phyloP scores from a whole-genome alignment of 805 yeast species.

The Trichomonascus vanleenenianus region DNA sequence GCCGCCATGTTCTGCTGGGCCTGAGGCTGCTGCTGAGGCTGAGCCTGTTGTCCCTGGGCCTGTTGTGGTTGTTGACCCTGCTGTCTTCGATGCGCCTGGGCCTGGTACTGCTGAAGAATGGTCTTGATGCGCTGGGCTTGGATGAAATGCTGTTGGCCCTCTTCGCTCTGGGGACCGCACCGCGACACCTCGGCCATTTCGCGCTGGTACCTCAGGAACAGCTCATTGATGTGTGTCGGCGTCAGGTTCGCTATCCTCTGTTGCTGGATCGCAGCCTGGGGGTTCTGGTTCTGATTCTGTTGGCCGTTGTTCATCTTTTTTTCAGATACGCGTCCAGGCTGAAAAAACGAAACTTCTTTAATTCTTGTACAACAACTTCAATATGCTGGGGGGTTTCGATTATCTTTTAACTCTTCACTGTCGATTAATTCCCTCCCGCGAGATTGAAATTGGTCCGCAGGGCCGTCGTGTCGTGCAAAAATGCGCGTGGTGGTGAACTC shows the following conservation, averaged over 20 bases:
- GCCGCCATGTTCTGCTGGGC: conserved; percentile 7
- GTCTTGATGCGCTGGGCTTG: conserved; percentile 26
- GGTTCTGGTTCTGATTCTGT: background rate
- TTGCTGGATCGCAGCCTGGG: background rate
- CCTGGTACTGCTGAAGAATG: conserved; percentile 19
- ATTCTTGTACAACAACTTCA: too few relatives aligned
- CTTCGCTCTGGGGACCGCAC: conserved; percentile 23
- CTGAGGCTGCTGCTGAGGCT: conserved; percentile 6
- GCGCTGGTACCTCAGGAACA: conserved; percentile 25
- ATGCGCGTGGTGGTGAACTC: too few relatives aligned
- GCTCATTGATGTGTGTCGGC: conserved; percentile 22
- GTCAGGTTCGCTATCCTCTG: conserved; percentile 6
- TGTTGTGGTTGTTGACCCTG: conserved; percentile 14
- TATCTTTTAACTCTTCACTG: too few relatives aligned
- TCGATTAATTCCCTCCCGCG: too few relatives aligned
- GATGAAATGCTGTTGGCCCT: conserved; percentile 24
- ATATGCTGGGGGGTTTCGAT: too few relatives aligned
- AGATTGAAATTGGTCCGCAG: too few relatives aligned
- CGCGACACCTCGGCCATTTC: conserved; percentile 22
- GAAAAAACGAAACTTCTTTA: too few relatives aligned
- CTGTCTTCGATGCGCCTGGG: conserved; percentile 12
- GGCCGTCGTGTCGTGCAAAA: too few relatives aligned
- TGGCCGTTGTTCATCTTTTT: too few relatives aligned
- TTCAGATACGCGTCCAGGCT: too few relatives aligned
- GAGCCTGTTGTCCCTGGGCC: conserved; percentile 9